Evolutionary conservation across 176 grass and related monocot species (phyloP), one percentile per base, ranked within the genome.

Genomic region (Carex scoparia): DNA sequence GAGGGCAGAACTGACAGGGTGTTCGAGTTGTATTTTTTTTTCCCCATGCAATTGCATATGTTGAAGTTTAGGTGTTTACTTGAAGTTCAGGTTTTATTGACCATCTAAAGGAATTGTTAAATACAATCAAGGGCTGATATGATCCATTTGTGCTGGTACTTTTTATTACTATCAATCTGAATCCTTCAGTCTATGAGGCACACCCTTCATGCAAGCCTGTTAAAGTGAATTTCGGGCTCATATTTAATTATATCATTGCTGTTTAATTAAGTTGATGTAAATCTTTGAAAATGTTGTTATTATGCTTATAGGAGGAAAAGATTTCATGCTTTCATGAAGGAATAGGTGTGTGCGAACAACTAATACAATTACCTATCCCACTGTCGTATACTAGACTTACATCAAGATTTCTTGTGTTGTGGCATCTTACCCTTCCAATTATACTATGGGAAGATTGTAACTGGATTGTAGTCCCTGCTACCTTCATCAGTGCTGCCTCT

Each of bases 381-480:
- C 84, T 95, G 33, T 92, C 96, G 0, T 98, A 98, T 83, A 98
- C 96, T 48, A 93, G 96, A 28, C 84, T 95, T 12, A 99, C 93
- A 16, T 99, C 93, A 1, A 86, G 96, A 61, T 99, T 99, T 88
- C 93, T 99, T 73, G 91, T 95, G 65, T 87, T 99, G 4, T 99
- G 96, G 96, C 96, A 95, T 89, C 93, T 99, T 81, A 95, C 91
- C 0, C 91, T 99, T 84, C 96, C 93, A 10, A 81, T 95, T 12
- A 95, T 99, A 88, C 91, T 99, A 16, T 99, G 96, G 96, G 84
- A 90, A 6, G 96, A 99, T 80, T 95, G 96, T 42, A 94, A 93
- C 86, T 95, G 96, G 96, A 95, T 95, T 27, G 96, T 95, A 37
- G 67, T 99, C 66, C 96, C 96, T 55, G 96, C 93, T 70, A 99